Conservation (phyloP, 176 grass and related monocot species). For the Oryza glumipatula region DNA sequence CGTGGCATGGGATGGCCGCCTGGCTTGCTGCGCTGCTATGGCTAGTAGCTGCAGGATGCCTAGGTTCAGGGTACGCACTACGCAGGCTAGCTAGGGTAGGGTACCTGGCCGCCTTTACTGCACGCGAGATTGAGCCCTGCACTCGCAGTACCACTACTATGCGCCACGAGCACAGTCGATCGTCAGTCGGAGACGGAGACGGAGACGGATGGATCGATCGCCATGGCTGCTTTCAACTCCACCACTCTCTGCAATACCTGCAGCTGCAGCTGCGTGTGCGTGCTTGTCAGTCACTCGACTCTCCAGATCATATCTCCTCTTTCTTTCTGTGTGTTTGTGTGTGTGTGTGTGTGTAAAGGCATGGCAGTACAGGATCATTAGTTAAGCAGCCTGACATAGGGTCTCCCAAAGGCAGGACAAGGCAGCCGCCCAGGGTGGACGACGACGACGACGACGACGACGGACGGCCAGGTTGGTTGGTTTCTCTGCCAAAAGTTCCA, state of each 20-base stretch:
- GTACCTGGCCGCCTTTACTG: background rate
- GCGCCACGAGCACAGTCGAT: no score
- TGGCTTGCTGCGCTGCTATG: background rate
- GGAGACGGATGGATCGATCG: no score
- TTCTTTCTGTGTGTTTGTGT: no score
- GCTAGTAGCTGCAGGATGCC: background rate
- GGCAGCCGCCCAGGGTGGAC: background rate
- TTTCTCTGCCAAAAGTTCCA: background rate
- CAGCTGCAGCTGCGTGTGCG: background rate
- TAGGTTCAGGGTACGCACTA: background rate
- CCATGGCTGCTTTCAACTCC: background rate
- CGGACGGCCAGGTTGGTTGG: background rate
- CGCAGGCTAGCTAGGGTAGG: background rate
- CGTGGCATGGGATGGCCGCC: background rate
- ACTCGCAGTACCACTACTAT: background rate
- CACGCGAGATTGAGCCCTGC: background rate
- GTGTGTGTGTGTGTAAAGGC: no score
- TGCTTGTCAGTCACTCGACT: background rate
- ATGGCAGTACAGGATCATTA: background rate
- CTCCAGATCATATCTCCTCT: background rate
- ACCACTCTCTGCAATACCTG: no score
- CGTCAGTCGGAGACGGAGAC: no score
- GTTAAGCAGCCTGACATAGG: background rate
- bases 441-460: no score
- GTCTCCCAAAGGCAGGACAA: constrained; percentile 4